phyloP scores from a whole-genome alignment of 805 yeast genomes.

The Metschnikowia cubensis region DNA sequence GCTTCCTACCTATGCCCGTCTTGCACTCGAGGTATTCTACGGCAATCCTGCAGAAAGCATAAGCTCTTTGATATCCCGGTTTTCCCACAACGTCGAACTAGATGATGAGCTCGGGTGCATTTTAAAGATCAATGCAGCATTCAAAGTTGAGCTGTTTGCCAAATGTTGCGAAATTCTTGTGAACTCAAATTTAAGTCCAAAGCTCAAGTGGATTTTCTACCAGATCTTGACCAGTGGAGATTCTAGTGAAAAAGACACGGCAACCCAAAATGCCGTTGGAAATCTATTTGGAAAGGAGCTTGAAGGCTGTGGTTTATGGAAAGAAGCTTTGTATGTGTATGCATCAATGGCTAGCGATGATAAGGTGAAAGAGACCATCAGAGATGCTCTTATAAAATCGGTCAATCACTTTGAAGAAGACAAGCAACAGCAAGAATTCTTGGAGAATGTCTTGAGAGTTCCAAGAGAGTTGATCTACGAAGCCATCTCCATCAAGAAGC shows the following conservation, averaged over 20 bases:
- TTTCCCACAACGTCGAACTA: not conserved
- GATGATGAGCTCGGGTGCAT: slow-evolving; percentile 7
- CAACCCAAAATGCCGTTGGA: slow-evolving; percentile 24
- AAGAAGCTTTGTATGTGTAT: slow-evolving; percentile 60
- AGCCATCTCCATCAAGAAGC: slow-evolving; percentile 57
- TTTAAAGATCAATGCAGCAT: slow-evolving; percentile 18
- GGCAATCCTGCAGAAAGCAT: slow-evolving; percentile 36
- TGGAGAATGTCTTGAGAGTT: slow-evolving; percentile 40
- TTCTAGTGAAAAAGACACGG: slow-evolving; percentile 7
- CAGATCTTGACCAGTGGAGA: slow-evolving; percentile 33
- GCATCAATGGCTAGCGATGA: slow-evolving; percentile 52
- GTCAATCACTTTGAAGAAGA: slow-evolving; percentile 24
- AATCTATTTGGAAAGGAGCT: slow-evolving; percentile 47
- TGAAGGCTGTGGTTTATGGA: slow-evolving; percentile 43
- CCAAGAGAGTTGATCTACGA: slow-evolving; percentile 49
- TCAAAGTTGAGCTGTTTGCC: slow-evolving; percentile 4
- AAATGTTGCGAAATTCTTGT: slow-evolving; percentile 9
- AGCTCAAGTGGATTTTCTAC: slow-evolving; percentile 50
- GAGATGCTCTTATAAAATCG: slow-evolving; percentile 30
- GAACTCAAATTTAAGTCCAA: slow-evolving; percentile 27
- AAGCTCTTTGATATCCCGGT: slow-evolving; percentile 5
- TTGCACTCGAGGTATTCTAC: slow-evolving; percentile 61
- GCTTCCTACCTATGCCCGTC: slow-evolving; percentile 62
- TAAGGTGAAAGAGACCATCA: slow-evolving; percentile 40
- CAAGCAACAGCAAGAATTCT: slow-evolving; percentile 28